Conservation (phyloP, 192 early-diverging fungal genomes). For the Backusella australiensis region DNA sequence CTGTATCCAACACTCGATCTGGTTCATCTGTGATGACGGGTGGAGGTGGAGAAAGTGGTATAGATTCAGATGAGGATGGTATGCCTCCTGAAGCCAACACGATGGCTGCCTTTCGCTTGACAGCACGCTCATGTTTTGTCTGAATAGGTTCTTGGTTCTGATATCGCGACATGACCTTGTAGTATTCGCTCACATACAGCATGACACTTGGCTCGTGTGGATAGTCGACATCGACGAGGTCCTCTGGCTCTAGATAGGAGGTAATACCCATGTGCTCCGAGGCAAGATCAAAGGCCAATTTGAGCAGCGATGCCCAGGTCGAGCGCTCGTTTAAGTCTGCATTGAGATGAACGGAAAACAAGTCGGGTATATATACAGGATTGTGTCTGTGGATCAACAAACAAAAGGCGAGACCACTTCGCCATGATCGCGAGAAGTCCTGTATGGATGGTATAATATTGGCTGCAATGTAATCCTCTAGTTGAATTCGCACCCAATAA, state of each 20-base stretch:
- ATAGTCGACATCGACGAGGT: slow-evolving; percentile 47
- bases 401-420: slow-evolving; percentile 49
- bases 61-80: slow-evolving; percentile 7
- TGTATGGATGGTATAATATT: slow-evolving; percentile 48
- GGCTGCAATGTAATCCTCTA: slow-evolving; percentile 46
- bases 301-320: slow-evolving; percentile 34
- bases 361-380: slow-evolving; percentile 41
- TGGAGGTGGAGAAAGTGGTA: not conserved
- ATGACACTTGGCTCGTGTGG: slow-evolving; percentile 52
- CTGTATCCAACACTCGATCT: slow-evolving; percentile 12
- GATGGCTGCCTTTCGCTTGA: slow-evolving; percentile 18
- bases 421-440: slow-evolving; percentile 52
- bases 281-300: slow-evolving; percentile 40
- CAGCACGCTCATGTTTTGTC: slow-evolving; percentile 16
- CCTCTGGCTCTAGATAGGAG: slow-evolving; percentile 42
- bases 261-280: slow-evolving; percentile 41
- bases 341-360: slow-evolving; percentile 37
- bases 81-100: slow-evolving; percentile 34
- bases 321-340: slow-evolving; percentile 37
- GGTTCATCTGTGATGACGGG: not conserved
- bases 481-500: slow-evolving; percentile 49
- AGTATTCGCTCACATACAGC: slow-evolving; percentile 54
- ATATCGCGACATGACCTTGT: slow-evolving; percentile 47
- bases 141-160: slow-evolving; percentile 28
- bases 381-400: slow-evolving; percentile 48